Base-by-base conservation (phyloP, 2,329 filamentous ascomycete genomes). In the Pochonia chlamydosporia region DNA sequence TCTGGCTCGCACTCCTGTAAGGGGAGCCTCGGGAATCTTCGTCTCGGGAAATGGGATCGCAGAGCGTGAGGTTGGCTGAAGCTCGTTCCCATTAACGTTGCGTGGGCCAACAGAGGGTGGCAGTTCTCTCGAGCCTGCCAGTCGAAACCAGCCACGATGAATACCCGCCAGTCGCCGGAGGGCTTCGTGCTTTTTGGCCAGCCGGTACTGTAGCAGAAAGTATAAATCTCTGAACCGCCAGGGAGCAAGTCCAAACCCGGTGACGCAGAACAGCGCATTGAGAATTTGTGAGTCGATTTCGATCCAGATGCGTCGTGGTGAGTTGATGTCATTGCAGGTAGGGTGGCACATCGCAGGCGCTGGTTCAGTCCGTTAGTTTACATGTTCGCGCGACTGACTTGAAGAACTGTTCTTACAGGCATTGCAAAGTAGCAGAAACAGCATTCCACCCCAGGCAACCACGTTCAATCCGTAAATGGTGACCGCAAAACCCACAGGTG, bases 391-490 rank as follows among this genome's bases (percentile, higher is more conserved):
- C 26, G 28, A 23, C 13, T 13, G 5, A 42, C 6, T n/a, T n/a
- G 3, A n/a, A 13, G 9, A 10, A 31, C 10, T 20, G 13, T 7
- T 47, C 58, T 53, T 50, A 61, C 58, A 47, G 18, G 77, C 88
- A 58, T 89, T 88, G 70, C 84, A 86, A 23, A 95, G 79, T 2
- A 96, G 73, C 16, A 95, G 71, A 67, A 95, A 95, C 28, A 95
- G 75, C 89, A 95, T 95, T 49, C 86, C 89, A 44, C 89, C 89
- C 89, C 89, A 95, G 1, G 87, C 90, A 9, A 95, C 80, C 18
- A 95, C 78, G 53, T 92, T 91, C 48, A 93, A 75, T 11, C 85
- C 82, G 64, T 95, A 95, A 5, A 95, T 63, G 2, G 83, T 86
- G 35, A 92, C 79, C 46, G 88, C 70, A 61, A 93, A 89, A 3